Conservation (phyloP, 345 rosid genomes). For the Eucalyptus curtisii region DNA sequence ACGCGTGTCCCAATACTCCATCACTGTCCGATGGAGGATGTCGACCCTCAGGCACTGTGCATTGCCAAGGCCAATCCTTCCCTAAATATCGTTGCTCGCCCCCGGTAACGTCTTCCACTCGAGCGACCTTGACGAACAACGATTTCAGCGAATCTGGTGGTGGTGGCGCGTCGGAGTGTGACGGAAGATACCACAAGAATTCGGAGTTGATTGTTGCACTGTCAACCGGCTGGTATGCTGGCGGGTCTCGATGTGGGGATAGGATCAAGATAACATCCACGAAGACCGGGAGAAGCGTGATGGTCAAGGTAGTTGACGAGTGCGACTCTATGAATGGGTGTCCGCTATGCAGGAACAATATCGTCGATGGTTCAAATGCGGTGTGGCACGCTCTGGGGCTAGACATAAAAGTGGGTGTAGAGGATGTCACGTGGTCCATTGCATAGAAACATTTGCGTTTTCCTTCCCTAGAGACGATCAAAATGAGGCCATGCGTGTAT, state of each 20-base stretch:
- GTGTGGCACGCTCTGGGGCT: slow-evolving; percentile 29
- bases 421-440: slow-evolving; percentile 22
- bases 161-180: slow-evolving; percentile 18
- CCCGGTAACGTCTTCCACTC: slow-evolving; percentile 5
- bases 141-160: slow-evolving; percentile 23
- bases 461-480: neutral
- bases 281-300: slow-evolving; percentile 3
- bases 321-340: slow-evolving; percentile 27
- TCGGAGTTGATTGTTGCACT: slow-evolving; percentile 15
- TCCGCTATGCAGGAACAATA: slow-evolving; percentile 20
- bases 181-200: slow-evolving; percentile 1
- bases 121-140: slow-evolving; percentile 14
- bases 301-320: slow-evolving; percentile 31
- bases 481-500: neutral
- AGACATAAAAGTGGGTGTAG: slow-evolving; percentile 3
- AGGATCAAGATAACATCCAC: slow-evolving; percentile 14
- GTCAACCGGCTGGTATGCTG: slow-evolving; percentile 22
- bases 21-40: neutral
- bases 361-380: slow-evolving; percentile 25
- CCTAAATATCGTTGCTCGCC: slow-evolving; percentile 20
- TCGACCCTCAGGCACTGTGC: slow-evolving; percentile 1
- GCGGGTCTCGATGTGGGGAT: slow-evolving; percentile 19
- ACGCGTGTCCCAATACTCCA: neutral
- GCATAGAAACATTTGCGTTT: neutral
- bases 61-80: neutral